phyloP scores from a whole-genome alignment of 345 rosid genomes.

The Dipteronia sinensis region DNA sequence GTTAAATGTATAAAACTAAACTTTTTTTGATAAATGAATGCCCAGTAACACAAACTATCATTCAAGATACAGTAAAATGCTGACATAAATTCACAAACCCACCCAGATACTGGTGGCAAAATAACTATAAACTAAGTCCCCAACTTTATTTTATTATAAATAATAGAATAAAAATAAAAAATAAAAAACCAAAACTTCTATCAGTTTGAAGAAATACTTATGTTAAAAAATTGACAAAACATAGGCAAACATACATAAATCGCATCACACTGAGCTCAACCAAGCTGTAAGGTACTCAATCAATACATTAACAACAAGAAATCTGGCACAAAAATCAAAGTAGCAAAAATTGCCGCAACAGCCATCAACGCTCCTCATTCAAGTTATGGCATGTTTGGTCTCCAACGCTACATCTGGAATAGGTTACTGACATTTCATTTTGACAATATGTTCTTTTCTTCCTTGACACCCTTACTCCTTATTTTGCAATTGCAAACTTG shows the following conservation, averaged over 20 bases:
- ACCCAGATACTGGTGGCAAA: background rate
- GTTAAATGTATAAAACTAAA: background rate
- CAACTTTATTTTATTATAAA: background rate
- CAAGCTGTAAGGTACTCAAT: background rate
- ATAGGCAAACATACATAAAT: background rate
- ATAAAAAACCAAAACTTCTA: background rate
- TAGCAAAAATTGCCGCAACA: background rate
- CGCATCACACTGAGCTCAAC: background rate
- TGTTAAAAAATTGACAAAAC: background rate
- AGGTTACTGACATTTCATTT: background rate
- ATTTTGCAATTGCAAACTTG: background rate
- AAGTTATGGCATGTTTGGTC: background rate
- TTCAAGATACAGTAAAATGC: background rate
- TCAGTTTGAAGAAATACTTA: background rate
- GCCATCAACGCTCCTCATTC: background rate
- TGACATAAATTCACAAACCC: background rate
- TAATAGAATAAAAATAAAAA: no score
- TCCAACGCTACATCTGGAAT: background rate
- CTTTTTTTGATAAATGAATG: constrained; percentile 10
- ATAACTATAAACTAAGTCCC: background rate
- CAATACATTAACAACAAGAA: background rate
- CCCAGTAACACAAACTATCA: background rate
- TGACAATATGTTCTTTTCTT: background rate
- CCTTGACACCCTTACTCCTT: background rate
- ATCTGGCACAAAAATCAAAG: background rate